Evolutionary conservation across 78 protist genomes (phyloP), one percentile per base, ranked within the genome.

Genomic region (Dictyostelium capitatum): DNA sequence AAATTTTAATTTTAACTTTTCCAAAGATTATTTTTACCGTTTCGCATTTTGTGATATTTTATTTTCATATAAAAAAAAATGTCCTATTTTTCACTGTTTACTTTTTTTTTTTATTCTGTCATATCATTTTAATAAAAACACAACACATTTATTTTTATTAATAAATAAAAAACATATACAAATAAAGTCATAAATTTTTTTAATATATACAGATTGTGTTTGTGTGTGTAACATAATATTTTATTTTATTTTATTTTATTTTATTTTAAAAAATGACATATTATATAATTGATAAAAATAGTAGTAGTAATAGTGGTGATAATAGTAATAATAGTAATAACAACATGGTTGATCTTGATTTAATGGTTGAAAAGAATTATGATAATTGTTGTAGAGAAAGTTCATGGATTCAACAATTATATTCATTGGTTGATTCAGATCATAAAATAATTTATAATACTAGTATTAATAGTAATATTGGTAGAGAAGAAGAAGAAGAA

Each of bases 241-340:
- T n/a, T n/a, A n/a, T n/a, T n/a, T n/a, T n/a, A n/a, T n/a, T n/a
- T n/a, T n/a, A n/a, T n/a, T n/a, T n/a, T n/a, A n/a, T n/a, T n/a
- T n/a, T n/a, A n/a, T n/a, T n/a, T n/a, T n/a, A n/a, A 37, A 70
- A 70, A 70, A 70, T 62, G 70, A 62, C 70, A 23, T 62, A 62
- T 11, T 62, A 62, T 23, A 62, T 62, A 62, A 62, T 62, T 62
- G 70, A 62, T 25, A 62, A 62, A 6, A 62, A 62, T 62, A 3
- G 8, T 25, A 62, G 23, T 25, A 23, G 8, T n/a, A 23, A 12
- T 20, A n/a, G n/a, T 19, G 20, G 20, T 19, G 8, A 20, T 14
- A n/a, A 57, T 9, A 57, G 9, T 37, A 62, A 62, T 37, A 62
- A 23, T 37, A 62, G 9, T 30, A 57, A n/a, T 4, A 20, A n/a